Evolutionary conservation across 768 basidiomycete species (phyloP), one percentile per base, ranked within the genome.

Genomic region (Pleurotus sapidus): DNA sequence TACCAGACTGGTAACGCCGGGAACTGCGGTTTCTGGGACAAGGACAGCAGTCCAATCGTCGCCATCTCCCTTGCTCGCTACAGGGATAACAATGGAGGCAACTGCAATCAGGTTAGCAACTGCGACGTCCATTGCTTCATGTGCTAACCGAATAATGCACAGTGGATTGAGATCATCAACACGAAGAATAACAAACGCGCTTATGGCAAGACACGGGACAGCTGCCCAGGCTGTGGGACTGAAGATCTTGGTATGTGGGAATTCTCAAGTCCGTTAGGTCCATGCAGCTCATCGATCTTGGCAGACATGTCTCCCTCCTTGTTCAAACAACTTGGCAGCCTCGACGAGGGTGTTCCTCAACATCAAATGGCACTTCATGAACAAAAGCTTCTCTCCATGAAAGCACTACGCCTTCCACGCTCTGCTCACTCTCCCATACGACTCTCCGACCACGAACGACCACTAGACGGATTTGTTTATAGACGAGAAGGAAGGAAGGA

Each of bases 271-370:
- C 45, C 17, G 23, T 27, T 6, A n/a, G 11, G 30, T 11, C 30
- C 30, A 34, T 9, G 30, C 3, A 55, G 14, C 24, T 7, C 42
- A 11, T 18, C 24, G 58, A 27, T 56, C 46, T 51, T 18, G 23
- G 11, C 66, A 91, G 88, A 91, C 67, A 79, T 90, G 83, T 88
- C 87, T 25, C 79, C 80, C 7, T 74, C 75, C 5, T 65, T 87
- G 34, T 91, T 91, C 70, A 3, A 81, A 64, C 60, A 81, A 57
- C 65, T 91, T 46, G 81, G 70, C 15, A 24, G 64, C 4, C 79
- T 87, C 46, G 66, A 61, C 57, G 65, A 68, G 8, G 88, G 88
- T 30, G 76, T 76, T 76, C 40, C 66, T 89, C 37, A 56, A 64
- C n/a, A 74, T 89, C 59, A 67, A 67, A 2, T 90, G 88, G 89